Base-by-base conservation (phyloP, 2,329 filamentous ascomycete genomes). In the Didymella segeticola region DNA sequence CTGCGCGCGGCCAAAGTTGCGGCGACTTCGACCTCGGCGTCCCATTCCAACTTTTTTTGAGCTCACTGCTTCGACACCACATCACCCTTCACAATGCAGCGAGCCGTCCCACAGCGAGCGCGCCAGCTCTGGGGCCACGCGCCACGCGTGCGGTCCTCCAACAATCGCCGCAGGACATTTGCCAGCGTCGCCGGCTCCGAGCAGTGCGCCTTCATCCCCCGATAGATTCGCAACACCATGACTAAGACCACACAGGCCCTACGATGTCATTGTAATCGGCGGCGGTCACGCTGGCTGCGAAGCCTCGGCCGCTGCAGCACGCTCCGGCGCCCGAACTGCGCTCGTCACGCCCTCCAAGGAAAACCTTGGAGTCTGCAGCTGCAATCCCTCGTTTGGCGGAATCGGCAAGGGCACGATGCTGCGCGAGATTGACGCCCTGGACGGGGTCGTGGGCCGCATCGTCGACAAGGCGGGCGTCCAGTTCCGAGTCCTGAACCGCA, bases 331-430 rank as follows among this genome's bases (percentile, higher is more conserved):
- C 43, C 87, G 88, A 66, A 98, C 95, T 34, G 93, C 89, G 1
- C 84, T 99, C 62, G 82, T 99, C 42, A 99, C 95, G 1, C 95
- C 93, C 2, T 91, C 89, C 56, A 76, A 91, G 53, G 88, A 93
- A 54, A 96, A 97, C 66, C 86, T 98, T 17, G 93, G 93, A 49
- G 91, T 95, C 25, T 98, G 93, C 78, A 97, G 93, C 29, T 98
- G 93, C 78, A 98, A 98, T 73, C 93, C 93, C 1, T 96, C 91
- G 60, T 96, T 99, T 70, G 95, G 95, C 31, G 95, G 95, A n/a
- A 98, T 99, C 64, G 95, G 95, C 37, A 99, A 99, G 74, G 95
- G 95, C 14, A 98, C 91, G 9, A 97, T 99, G 80, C 80, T 99
- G 43, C 88, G 93, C 34, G 95, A 99, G 76, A 88, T 99, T 26